Percentiles rank a stretch among this genome's conserved stretches.
phyloP scores from a whole-genome alignment of 805 yeast species.

The Cyberlindnera veronae region DNA sequence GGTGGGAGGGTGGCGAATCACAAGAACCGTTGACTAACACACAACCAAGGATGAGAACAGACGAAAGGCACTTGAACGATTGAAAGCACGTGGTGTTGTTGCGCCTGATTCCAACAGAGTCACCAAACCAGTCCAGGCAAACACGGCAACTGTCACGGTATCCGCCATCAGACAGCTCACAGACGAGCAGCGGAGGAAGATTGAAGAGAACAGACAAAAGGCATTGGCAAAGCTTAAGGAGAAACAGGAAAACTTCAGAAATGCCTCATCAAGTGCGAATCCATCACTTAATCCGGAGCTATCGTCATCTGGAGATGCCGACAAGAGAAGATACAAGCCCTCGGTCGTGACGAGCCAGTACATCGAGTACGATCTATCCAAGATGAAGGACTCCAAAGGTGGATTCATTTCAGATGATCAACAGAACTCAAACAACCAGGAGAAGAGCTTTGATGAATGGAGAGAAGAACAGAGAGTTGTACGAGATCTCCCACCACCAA shows the following conservation, averaged over 20 bases:
- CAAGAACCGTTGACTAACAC: neutral
- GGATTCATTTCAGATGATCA: slow-evolving; percentile 46
- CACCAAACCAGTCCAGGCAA: slow-evolving; percentile 16
- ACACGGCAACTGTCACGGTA: slow-evolving; percentile 7
- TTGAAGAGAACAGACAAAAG: slow-evolving; percentile 50
- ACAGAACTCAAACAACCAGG: slow-evolving; percentile 49
- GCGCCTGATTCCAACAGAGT: slow-evolving; percentile 17
- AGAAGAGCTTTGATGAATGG: slow-evolving; percentile 45
- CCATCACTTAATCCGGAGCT: too few relatives aligned
- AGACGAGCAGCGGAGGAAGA: slow-evolving; percentile 44
- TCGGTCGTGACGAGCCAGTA: slow-evolving; percentile 60
- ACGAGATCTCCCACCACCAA: slow-evolving; percentile 65
- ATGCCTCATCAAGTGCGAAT: slow-evolving; percentile 31
- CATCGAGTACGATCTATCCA: slow-evolving; percentile 82
- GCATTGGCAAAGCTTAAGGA: slow-evolving; percentile 46
- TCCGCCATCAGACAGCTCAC: slow-evolving; percentile 33
- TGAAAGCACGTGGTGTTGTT: slow-evolving; percentile 42
- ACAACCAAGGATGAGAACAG: slow-evolving; percentile 28
- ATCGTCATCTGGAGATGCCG: too few relatives aligned
- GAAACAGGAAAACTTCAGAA: slow-evolving; percentile 34
- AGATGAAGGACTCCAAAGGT: slow-evolving; percentile 87
- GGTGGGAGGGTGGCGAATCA: neutral
- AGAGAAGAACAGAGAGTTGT: slow-evolving; percentile 41
- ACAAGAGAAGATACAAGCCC: slow-evolving; percentile 30
- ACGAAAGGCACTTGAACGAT: slow-evolving; percentile 54